Evolutionary conservation across 805 yeast species (phyloP), one percentile per base, ranked within the genome.

Genomic region (Teunomyces cretensis): DNA sequence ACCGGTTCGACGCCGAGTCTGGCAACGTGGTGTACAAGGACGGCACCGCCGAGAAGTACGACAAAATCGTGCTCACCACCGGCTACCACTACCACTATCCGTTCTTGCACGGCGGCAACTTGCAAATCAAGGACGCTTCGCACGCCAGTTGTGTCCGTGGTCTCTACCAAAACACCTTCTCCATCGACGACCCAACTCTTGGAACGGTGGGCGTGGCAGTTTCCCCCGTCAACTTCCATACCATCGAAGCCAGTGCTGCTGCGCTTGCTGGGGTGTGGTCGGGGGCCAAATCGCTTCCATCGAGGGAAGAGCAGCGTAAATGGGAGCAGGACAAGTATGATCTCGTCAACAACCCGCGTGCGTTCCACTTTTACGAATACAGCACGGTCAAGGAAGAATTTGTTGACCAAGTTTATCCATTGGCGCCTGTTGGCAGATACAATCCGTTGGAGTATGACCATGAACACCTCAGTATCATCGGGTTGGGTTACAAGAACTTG

Each of bases 231-330:
- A 68, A 72, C 49, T 78, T 77, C 63, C 74, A 75, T 41, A 67
- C 75, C 12, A 74, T 78, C 50, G 84, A 80, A 52, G 64, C 75
- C 1, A 61, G 68, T 39, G 78, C 81, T 1, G 75, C 80, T n/a
- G 81, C 82, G 0, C 62, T 79, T 41, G 79, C 80, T 12, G 83
- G 83, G n/a, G 74, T 77, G 3, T 79, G 81, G 80, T 65, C 79
- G 2, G 69, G 70, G 12, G 62, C 62, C 24, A 61, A 56, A 19
- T 11, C 49, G 9, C 55, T 78, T 19, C 83, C 83, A 1, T 35
- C 68, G 0, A 48, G 55, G 12, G 66, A 66, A 22, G 75, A 69
- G 17, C 80, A 76, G 53, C 45, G 43, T 14, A 45, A 53, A 7
- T 71, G 75, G 71, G 38, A 35, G 8, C 38, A 50, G 11, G 67